Percentiles rank a stretch among this genome's conserved stretches.
Conservation (phyloP, 2,329 filamentous ascomycete genomes). For the Fusarium sp. region DNA sequence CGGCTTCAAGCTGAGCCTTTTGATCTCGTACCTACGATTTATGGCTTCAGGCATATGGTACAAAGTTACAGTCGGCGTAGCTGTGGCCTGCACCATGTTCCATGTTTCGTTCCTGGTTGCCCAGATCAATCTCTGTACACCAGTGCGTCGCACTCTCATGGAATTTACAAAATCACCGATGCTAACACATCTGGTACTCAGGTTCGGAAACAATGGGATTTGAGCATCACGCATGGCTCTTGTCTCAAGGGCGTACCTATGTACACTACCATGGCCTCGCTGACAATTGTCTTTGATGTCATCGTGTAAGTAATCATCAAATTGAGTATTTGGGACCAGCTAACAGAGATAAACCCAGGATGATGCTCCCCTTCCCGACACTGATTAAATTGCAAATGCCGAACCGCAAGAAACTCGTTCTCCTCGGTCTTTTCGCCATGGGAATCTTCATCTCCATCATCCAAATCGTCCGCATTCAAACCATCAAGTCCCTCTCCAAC, state of each 20-base stretch:
- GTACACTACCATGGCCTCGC: slow-evolving; percentile 57
- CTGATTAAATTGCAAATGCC: slow-evolving; percentile 54
- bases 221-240: slow-evolving; percentile 48
- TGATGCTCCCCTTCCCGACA: slow-evolving; percentile 57
- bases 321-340: accelerated
- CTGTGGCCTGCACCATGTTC: slow-evolving; percentile 52
- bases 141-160: slow-evolving; percentile 36
- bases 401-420: slow-evolving; percentile 56
- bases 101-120: slow-evolving; percentile 56
- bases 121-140: slow-evolving; percentile 54
- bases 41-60: slow-evolving; percentile 54
- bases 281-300: slow-evolving; percentile 58
- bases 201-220: slow-evolving; percentile 57
- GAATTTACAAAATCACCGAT: too few species aligned
- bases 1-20: slow-evolving; percentile 60
- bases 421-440: slow-evolving; percentile 59
- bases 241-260: slow-evolving; percentile 58
- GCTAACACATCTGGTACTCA: background rate
- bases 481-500: slow-evolving; percentile 58
- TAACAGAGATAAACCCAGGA: slow-evolving; percentile 42
- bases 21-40: slow-evolving; percentile 60
- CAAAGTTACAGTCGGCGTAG: slow-evolving; percentile 51
- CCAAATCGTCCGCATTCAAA: slow-evolving; percentile 64
- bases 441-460: slow-evolving; percentile 65
- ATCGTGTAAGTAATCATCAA: slow-evolving; percentile 51